Conservation (phyloP, 2,329 filamentous ascomycete species). For the Scorias spongiosa region DNA sequence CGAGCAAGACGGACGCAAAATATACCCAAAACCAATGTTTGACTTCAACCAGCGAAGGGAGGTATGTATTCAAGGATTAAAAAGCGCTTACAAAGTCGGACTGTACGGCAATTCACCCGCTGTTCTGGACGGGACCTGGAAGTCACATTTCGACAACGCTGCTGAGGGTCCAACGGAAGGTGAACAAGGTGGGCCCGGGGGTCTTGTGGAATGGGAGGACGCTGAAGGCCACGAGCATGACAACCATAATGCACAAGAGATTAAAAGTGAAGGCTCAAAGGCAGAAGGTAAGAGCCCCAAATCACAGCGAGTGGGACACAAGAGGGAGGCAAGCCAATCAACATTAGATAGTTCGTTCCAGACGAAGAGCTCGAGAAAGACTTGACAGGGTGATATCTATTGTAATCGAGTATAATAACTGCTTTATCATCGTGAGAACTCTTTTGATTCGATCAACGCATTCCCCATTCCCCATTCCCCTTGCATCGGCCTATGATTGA, state of each 20-base stretch:
- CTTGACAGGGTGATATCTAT: neutral
- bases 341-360: constrained; percentile 18
- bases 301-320: constrained; percentile 11
- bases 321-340: constrained; percentile 18
- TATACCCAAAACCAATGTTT: constrained; percentile 64
- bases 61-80: constrained; percentile 52
- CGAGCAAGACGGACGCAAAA: constrained; percentile 26
- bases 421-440: no score
- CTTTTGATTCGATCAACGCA: no score
- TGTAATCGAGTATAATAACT: no score
- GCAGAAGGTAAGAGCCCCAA: constrained; percentile 2
- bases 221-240: constrained; percentile 2
- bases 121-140: constrained; percentile 47
- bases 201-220: constrained; percentile 12
- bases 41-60: constrained; percentile 51
- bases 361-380: constrained; percentile 15
- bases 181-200: constrained; percentile 23
- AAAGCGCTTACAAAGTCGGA: constrained; percentile 50
- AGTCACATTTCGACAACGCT: constrained; percentile 31
- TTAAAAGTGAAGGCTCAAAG: constrained; percentile 1
- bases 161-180: constrained; percentile 32
- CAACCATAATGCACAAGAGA: constrained; percentile 3
- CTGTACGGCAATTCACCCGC: constrained; percentile 48
- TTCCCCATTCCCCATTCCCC: no score
- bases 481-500: no score